These are phyloP conservation scores for Thuja plicata DNA, from an alignment of 83 land plant species.

Conservation along the genomic window DNA sequence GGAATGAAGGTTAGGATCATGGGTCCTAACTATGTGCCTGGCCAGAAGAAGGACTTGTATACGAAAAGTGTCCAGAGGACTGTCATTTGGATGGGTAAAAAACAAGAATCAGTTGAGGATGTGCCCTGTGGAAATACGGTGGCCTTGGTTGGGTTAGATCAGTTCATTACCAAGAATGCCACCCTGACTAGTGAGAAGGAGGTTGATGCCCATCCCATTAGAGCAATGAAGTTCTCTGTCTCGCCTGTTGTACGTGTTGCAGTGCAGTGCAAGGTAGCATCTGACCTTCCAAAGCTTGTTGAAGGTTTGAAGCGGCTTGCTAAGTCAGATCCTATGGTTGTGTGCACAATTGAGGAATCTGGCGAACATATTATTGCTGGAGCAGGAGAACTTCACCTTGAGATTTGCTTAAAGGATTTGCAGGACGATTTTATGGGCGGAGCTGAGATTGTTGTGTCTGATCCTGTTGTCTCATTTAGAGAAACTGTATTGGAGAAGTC, in stretches of 20 bases:
- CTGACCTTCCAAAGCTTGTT: slow-evolving; percentile 73
- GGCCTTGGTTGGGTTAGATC: slow-evolving; percentile 75
- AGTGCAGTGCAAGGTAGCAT: slow-evolving; percentile 76
- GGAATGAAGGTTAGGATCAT: slow-evolving; percentile 32
- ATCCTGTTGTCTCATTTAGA: slow-evolving; percentile 66
- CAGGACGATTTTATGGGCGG: slow-evolving; percentile 67
- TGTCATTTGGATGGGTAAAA: slow-evolving; percentile 85
- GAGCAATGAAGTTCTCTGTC: slow-evolving; percentile 83
- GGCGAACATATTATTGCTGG: slow-evolving; percentile 70
- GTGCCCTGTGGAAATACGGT: slow-evolving; percentile 83
- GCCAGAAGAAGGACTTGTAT: slow-evolving; percentile 36
- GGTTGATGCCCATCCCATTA: slow-evolving; percentile 65
- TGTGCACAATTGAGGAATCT: slow-evolving; percentile 57
- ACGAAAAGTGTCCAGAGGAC: slow-evolving; percentile 74
- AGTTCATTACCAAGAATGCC: slow-evolving; percentile 75
- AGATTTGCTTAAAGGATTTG: slow-evolving; percentile 66
- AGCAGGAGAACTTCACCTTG: slow-evolving; percentile 68
- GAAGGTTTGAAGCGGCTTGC: slow-evolving; percentile 68
- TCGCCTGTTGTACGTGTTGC: slow-evolving; percentile 82
- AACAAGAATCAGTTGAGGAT: slow-evolving; percentile 74
- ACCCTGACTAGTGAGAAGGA: slow-evolving; percentile 70
- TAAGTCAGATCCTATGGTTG: slow-evolving; percentile 67
- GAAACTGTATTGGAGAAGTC: slow-evolving; percentile 67
- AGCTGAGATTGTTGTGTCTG: slow-evolving; percentile 50
- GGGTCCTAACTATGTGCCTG: slow-evolving; percentile 24